A percentile compares a stretch with the other conserved stretches of the same genome.
Conservation (phyloP, 345 rosid species). For the Erodium maritimum region DNA sequence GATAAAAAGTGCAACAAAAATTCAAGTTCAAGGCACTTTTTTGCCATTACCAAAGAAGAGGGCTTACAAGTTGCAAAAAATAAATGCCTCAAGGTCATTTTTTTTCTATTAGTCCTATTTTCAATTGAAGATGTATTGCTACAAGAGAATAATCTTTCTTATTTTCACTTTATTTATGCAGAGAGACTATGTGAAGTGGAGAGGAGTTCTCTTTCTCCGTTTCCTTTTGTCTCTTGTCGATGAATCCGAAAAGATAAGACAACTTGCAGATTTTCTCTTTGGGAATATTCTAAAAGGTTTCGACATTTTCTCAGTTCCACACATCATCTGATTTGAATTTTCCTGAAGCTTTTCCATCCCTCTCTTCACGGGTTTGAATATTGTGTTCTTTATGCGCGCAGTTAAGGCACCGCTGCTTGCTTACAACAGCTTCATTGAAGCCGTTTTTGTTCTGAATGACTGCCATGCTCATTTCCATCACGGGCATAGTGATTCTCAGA, state of each 20-base stretch:
- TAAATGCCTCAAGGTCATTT: too few relatives aligned
- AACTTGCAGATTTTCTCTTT: slow-evolving; percentile 76
- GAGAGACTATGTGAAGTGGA: slow-evolving; percentile 99
- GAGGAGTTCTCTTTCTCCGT: slow-evolving; percentile 74
- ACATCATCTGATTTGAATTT: too few relatives aligned
- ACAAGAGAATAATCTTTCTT: too few relatives aligned
- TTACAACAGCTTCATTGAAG: slow-evolving; percentile 94
- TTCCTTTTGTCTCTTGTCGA: slow-evolving; percentile 85
- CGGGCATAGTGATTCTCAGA: slow-evolving; percentile 46
- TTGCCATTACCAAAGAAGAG: too few relatives aligned
- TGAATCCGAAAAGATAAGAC: slow-evolving; percentile 84
- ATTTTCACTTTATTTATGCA: slow-evolving; percentile 8
- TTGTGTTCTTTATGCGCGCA: slow-evolving; percentile 11
- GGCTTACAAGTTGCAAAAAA: too few relatives aligned
- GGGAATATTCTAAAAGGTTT: slow-evolving; percentile 83
- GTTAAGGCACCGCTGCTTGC: slow-evolving; percentile 93
- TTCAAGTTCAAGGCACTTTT: too few relatives aligned
- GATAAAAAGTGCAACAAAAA: too few relatives aligned
- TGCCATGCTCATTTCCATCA: slow-evolving; percentile 35
- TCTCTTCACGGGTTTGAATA: too few relatives aligned
- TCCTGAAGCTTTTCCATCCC: too few relatives aligned
- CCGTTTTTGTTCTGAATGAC: slow-evolving; percentile 78
- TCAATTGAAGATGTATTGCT: too few relatives aligned
- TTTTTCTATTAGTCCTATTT: too few relatives aligned
- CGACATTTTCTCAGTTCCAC: too few relatives aligned